These are phyloP conservation scores for Ajuga reptans DNA, from an alignment of 305 asterid species.

Conservation along the genomic window DNA sequence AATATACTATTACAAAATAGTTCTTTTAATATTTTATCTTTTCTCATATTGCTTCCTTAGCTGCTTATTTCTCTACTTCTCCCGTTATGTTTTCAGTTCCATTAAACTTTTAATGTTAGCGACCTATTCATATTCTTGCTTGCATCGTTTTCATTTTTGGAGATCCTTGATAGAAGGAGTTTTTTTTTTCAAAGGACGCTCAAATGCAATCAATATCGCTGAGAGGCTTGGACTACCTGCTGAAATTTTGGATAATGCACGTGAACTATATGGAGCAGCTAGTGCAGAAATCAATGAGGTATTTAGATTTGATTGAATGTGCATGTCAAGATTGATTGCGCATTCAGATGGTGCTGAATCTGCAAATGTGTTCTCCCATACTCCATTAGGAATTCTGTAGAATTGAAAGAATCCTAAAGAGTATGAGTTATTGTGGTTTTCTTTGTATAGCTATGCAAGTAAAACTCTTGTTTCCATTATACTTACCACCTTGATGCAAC, in stretches of 20 bases:
- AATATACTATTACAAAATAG: background rate
- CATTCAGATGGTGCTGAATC: conserved; percentile 8
- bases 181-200: conserved; percentile 52
- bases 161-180: conserved; percentile 11
- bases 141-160: conserved; percentile 9
- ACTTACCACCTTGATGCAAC: conserved; percentile 11
- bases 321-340: conserved; percentile 12
- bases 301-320: conserved; percentile 22
- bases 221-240: conserved; percentile 85
- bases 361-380: conserved; percentile 8
- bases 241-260: conserved; percentile 65
- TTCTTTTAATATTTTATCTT: background rate
- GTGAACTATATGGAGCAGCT: conserved; percentile 83
- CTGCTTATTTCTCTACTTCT: background rate
- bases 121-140: conserved; percentile 5
- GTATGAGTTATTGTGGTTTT: conserved; percentile 9
- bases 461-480: background rate
- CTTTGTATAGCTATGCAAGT: conserved; percentile 9
- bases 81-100: conserved; percentile 12
- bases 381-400: background rate
- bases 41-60: conserved; percentile 12
- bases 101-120: conserved; percentile 13
- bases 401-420: background rate
- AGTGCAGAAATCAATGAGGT: conserved; percentile 96
- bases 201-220: conserved; percentile 93